phyloP scores from a whole-genome alignment of 2,329 filamentous ascomycete species.

The Elsinoe australis region DNA sequence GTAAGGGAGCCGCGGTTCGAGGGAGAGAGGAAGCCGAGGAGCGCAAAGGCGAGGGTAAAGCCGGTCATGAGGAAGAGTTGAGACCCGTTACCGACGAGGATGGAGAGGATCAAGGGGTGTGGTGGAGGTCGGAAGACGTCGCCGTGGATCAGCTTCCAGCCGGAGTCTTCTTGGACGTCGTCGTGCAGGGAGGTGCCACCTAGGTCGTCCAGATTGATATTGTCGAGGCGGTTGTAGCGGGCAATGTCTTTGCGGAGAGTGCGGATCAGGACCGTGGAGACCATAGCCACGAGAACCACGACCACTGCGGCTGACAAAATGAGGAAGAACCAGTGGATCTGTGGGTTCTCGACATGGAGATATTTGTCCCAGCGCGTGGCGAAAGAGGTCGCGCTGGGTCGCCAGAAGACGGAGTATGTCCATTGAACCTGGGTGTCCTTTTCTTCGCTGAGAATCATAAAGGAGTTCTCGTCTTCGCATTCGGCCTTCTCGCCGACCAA shows the following conservation, averaged over 20 bases:
- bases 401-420: conserved; percentile 91
- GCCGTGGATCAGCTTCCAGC: conserved; percentile 96
- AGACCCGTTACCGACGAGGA: conserved; percentile 85
- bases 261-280: conserved; percentile 82
- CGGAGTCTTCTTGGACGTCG: conserved; percentile 92
- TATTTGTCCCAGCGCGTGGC: conserved; percentile 99
- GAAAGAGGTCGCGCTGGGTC: conserved; percentile 75
- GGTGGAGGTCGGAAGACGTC: conserved; percentile 90
- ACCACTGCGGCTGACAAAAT: conserved; percentile 95
- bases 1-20: conserved; percentile 91
- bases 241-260: conserved; percentile 92
- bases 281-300: conserved; percentile 80
- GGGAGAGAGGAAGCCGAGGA: conserved; percentile 89
- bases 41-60: conserved; percentile 84
- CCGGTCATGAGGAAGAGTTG: conserved; percentile 98
- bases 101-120: conserved; percentile 72
- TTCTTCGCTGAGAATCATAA: conserved; percentile 58
- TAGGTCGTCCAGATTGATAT: conserved; percentile 83
- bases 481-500: conserved; percentile 50
- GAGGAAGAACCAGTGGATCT: conserved; percentile 98
- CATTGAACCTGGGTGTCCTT: conserved; percentile 62
- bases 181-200: conserved; percentile 73
- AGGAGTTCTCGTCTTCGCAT: conserved; percentile 51
- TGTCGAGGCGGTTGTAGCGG: conserved; percentile 88
- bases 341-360: conserved; percentile 90